Conservation (phyloP, 148 eudicot genomes). For the Simmondsia chinensis region DNA sequence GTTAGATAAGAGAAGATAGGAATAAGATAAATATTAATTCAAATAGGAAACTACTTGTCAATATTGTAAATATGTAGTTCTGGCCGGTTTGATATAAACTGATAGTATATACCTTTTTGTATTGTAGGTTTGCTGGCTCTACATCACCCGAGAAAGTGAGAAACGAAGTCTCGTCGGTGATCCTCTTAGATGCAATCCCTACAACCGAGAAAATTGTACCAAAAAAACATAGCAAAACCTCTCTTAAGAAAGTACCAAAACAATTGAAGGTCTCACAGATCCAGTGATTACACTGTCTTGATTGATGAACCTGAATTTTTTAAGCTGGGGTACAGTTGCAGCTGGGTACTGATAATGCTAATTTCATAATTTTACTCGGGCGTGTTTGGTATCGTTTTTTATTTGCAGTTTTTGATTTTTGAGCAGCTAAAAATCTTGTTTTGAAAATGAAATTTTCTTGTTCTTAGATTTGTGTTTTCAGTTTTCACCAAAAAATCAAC, state of each 20-base stretch:
- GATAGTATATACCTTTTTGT: neutral
- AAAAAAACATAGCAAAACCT: slow-evolving; percentile 9
- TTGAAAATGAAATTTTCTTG: too few relatives aligned
- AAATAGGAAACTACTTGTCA: too few relatives aligned
- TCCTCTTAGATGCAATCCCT: slow-evolving; percentile 36
- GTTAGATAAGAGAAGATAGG: too few relatives aligned
- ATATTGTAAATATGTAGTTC: too few relatives aligned
- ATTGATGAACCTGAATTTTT: neutral
- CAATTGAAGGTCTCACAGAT: slow-evolving; percentile 15
- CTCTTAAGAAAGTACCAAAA: slow-evolving; percentile 19
- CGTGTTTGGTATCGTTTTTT: too few relatives aligned
- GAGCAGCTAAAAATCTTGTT: too few relatives aligned
- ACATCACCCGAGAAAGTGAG: slow-evolving; percentile 24
- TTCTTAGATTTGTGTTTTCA: too few relatives aligned
- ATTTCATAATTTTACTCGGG: too few relatives aligned
- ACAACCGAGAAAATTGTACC: slow-evolving; percentile 15
- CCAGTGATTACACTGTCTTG: neutral
- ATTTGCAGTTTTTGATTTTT: too few relatives aligned
- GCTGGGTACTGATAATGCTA: too few relatives aligned
- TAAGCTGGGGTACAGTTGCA: neutral
- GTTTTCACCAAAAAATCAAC: too few relatives aligned
- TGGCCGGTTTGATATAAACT: neutral
- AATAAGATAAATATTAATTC: too few relatives aligned
- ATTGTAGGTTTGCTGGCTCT: slow-evolving; percentile 30
- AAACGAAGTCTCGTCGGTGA: slow-evolving; percentile 30